Base-by-base conservation (phyloP, 495 filamentous ascomycete species). In the Xylona heveae region DNA sequence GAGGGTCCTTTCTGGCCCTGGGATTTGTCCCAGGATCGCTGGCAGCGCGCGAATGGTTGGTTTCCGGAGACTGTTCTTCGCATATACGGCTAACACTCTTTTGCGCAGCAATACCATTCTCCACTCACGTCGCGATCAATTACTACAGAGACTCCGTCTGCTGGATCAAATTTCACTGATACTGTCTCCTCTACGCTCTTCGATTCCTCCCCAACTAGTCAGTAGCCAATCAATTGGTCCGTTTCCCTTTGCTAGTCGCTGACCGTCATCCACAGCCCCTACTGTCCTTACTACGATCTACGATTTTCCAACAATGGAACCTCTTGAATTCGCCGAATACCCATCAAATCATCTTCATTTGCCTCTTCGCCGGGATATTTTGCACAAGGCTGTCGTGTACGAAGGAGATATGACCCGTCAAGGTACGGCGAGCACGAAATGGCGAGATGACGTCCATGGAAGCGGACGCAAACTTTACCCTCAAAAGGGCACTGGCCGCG, bases 361-460 rank as follows among this genome's bases (percentile, higher is more conserved):
- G 28, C 88, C 88, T 4, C 61, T 92, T 10, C 79, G 88, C 6
- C 72, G 76, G 45, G 88, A 99, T 45, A 72, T 99, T 35, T 71
- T 99, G 13, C 90, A 95, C 52, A 68, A 84, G 19, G 88, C 90
- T 37, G 66, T 95, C 13, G 49, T 93, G 37, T 95, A 75, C 66
- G 88, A 97, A 56, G 88, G 80, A 44, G 83, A 94, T 60, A 66
- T 55, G 30, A 74, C 81, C 34, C 76, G 88, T 16, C 72, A 81
- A 47, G 88, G 90, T 36, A 84, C 80, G 0, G 88, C 83, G 4
- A 77, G 58, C 37, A 71, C 79, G 13, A 91, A 92, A 53, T 85
- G 68, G 48, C 72, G 90, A 33, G 64, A 46, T 38, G 84, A 95
- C 33, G 74, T 99, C 3, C 69, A 72, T 42, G 88, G 85, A 31